A percentile compares a stretch with the other conserved stretches of the same genome.
These are phyloP conservation scores for Neofusicoccum umdonicola DNA, from an alignment of 2,329 filamentous ascomycete genomes.

Conservation along the genomic window DNA sequence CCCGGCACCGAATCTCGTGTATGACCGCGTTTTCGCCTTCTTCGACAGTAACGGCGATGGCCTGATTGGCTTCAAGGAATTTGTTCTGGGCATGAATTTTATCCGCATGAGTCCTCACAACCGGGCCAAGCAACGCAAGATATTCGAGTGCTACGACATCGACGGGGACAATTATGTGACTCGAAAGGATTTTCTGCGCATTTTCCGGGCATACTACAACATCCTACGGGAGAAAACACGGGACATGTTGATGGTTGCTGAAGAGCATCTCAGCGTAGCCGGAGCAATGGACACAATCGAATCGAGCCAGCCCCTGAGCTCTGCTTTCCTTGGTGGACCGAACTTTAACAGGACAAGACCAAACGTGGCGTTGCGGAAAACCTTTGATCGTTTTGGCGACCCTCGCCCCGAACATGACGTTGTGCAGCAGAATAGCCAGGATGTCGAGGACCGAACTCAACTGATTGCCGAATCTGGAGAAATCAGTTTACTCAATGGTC, in stretches of 20 bases:
- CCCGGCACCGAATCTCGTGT: conserved; percentile 81
- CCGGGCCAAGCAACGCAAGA: conserved; percentile 56
- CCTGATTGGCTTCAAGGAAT: conserved; percentile 89
- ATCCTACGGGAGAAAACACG: conserved; percentile 86
- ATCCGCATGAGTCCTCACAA: conserved; percentile 39
- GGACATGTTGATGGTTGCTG: conserved; percentile 74
- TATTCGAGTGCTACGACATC: conserved; percentile 88
- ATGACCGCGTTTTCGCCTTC: conserved; percentile 94
- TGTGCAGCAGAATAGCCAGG: conserved; percentile 26
- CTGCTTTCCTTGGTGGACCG: conserved; percentile 26
- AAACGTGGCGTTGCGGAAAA: conserved; percentile 29
- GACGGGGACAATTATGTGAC: conserved; percentile 84
- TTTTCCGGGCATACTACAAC: conserved; percentile 90
- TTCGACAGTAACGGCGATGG: conserved; percentile 90
- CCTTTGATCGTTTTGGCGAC: conserved; percentile 30
- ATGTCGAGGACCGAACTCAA: conserved; percentile 23
- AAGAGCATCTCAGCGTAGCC: conserved; percentile 69
- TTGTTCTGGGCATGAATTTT: conserved; percentile 74
- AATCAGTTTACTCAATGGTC: conserved; percentile 38
- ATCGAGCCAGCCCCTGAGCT: conserved; percentile 47
- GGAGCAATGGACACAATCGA: conserved; percentile 39
- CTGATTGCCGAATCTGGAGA: conserved; percentile 32
- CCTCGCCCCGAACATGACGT: conserved; percentile 25
- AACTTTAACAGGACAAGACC: conserved; percentile 5
- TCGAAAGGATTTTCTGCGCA: conserved; percentile 81